A percentile compares a stretch with the other conserved stretches of the same genome.
These are phyloP conservation scores for Daldinia vernicosa DNA, from an alignment of 495 filamentous ascomycete genomes.

Conservation along the genomic window DNA sequence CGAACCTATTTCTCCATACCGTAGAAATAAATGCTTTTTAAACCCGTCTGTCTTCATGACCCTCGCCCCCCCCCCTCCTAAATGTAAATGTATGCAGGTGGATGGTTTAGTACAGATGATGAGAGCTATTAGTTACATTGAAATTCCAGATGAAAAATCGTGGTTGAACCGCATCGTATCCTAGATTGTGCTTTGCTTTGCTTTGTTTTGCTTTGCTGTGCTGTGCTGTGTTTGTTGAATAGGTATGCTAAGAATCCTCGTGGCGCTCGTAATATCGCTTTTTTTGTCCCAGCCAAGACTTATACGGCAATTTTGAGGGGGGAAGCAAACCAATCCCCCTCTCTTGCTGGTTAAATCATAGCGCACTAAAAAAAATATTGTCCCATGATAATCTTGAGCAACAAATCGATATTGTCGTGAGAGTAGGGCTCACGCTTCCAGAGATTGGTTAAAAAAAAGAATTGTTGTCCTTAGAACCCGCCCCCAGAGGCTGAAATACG, in stretches of 20 bases:
- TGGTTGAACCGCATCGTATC: conserved; percentile 19
- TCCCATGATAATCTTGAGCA: conserved; percentile 12
- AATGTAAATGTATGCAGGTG: conserved; percentile 37
- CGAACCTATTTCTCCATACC: conserved; percentile 33
- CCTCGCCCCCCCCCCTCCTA: conserved; percentile 1
- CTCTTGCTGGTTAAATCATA: conserved; percentile 25
- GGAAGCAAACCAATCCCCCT: conserved; percentile 3
- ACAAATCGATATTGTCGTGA: conserved; percentile 17
- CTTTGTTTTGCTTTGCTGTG: background rate
- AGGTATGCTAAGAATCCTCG: conserved; percentile 5
- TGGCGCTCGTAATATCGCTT: conserved; percentile 17
- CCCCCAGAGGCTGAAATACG: conserved; percentile 33
- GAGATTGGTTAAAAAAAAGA: conserved; percentile 2
- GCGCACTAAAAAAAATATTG: conserved; percentile 9
- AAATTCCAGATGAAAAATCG: conserved; percentile 28
- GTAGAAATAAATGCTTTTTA: conserved; percentile 41
- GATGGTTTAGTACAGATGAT: conserved; percentile 37
- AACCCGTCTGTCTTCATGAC: conserved; percentile 27
- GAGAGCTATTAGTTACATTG: conserved; percentile 40
- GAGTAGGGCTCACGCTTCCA: background rate
- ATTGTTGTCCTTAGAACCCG: background rate
- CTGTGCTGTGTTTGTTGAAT: background rate
- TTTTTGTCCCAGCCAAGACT: conserved; percentile 1
- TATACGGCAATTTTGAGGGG: background rate
- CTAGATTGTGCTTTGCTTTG: conserved; percentile 8